Base-by-base conservation (phyloP, 1,284 basidiomycete genomes). In the Sparassis latifolia region DNA sequence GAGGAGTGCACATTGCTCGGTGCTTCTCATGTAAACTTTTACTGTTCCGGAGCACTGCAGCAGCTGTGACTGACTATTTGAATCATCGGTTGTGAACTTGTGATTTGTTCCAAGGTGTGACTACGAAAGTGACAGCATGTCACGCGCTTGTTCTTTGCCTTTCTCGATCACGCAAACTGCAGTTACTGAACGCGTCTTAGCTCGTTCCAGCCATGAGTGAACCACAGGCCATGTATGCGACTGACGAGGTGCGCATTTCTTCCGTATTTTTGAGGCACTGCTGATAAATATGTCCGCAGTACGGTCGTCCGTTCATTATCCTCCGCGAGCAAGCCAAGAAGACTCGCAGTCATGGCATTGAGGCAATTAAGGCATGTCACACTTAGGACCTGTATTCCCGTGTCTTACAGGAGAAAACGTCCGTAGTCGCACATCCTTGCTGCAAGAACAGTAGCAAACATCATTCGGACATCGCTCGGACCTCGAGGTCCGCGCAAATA, bases 291-390 rank as follows among this genome's bases (percentile, higher is more conserved):
- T 4, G 7, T 29, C n/a, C 44, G 33, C 58, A 96, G 92, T 97
- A 95, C 71, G 94, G 95, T 44, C 78, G 94, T 45, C 96, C 96
- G 30, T 98, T 98, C 71, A 97, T 99, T 69, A 96, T 99, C 69
- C 80, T 97, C 53, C 83, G 94, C 44, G 96, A 99, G 65, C 96
- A 99, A 71, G 87, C 79, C 54, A 97, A 75, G 73, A 98, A 97
- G 79, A 97, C 93, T 27, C 84, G 96, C 64, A 87, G 82, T 42
- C 94, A 98, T 75, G 97, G 97, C 52, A 71, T 90, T 56, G 92
- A 97, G 69, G 96, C 96, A 57, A 97, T 99, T 77, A 96, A 97
- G 79, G 92, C 92, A 45, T 48, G 75, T 66, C 10, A 32, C 42
- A 6, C 39, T 12, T 44, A 32, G 38, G 47, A 20, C 10, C 7